phyloP scores from a whole-genome alignment of 371 early-diverging fungal species.

The Zancudomyces culisetae region DNA sequence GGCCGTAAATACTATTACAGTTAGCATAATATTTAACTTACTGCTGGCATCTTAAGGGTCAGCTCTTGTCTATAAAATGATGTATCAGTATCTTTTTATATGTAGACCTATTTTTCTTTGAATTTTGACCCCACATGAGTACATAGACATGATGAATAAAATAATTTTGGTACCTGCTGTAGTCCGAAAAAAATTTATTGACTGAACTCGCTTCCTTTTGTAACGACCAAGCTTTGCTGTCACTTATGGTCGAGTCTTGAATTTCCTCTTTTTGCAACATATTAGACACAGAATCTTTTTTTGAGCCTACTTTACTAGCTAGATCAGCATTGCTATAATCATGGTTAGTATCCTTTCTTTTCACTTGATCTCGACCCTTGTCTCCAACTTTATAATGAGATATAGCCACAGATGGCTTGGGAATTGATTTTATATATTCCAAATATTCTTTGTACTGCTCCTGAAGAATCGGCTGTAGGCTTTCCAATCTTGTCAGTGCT shows the following conservation, averaged over 20 bases:
- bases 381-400: constrained; percentile 14
- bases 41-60: neutral
- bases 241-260: neutral
- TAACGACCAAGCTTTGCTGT: neutral
- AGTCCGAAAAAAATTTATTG: neutral
- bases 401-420: constrained; percentile 11
- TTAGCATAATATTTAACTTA: neutral
- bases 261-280: neutral
- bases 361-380: constrained; percentile 5
- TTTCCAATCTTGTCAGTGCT: constrained; percentile 13
- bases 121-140: neutral
- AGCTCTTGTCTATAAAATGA: neutral
- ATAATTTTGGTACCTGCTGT: neutral
- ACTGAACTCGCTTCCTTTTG: neutral
- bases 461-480: constrained; percentile 19
- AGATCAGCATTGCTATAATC: no score
- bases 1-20: no score
- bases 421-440: constrained; percentile 16
- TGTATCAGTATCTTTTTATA: neutral
- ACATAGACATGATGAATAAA: neutral
- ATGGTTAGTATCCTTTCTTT: no score
- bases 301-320: neutral
- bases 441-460: constrained; percentile 15
- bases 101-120: neutral
- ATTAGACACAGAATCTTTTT: neutral